Evolutionary conservation across 768 basidiomycete species (phyloP), one percentile per base, ranked within the genome.

Genomic region (Rhodotorula graminis): DNA sequence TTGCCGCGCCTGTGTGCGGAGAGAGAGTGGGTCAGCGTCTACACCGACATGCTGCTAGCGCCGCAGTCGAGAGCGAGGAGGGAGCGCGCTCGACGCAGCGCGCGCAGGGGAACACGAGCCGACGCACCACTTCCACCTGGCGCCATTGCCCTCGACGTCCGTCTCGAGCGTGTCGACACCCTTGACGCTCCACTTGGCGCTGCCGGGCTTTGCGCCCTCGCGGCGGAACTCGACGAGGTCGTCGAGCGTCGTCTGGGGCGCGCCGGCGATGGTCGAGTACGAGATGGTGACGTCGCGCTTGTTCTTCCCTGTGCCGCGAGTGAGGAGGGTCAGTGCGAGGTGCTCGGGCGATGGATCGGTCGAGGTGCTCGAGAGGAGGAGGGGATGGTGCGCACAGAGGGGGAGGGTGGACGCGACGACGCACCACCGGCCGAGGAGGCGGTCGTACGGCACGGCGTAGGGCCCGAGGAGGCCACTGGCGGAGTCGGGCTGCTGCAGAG

Each of bases 231-330:
- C 77, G n/a, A 84, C 83, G 33, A 81, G 53, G 69, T 82, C 82
- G 64, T 81, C 80, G 67, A 83, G 82, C 16, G 73, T 77, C 12
- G 69, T 72, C 44, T 61, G 63, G 11, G 76, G 66, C 18, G 74
- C 58, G 2, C 77, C 64, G 0, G 47, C 27, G 18, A 80, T 70
- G 0, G 80, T 75, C 2, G 77, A 76, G 69, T 84, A 84, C 18
- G 81, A 82, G 74, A 84, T 83, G 9, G 78, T 77, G n/a, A 84
- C 83, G 69, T 83, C 82, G 79, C 82, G 82, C 76, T 81, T 83
- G 52, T 77, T 78, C 79, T 83, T 83, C 83, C 50, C 50, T 52
- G 23, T 25, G 50, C 7, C 8, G 25, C 6, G 25, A 25, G 50
- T 7, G 47, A 21, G 47, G 47, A 21, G 47, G 21, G 23, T 49